These are phyloP conservation scores for Brassica juncea DNA, from an alignment of 345 rosid species.

Conservation along the genomic window DNA sequence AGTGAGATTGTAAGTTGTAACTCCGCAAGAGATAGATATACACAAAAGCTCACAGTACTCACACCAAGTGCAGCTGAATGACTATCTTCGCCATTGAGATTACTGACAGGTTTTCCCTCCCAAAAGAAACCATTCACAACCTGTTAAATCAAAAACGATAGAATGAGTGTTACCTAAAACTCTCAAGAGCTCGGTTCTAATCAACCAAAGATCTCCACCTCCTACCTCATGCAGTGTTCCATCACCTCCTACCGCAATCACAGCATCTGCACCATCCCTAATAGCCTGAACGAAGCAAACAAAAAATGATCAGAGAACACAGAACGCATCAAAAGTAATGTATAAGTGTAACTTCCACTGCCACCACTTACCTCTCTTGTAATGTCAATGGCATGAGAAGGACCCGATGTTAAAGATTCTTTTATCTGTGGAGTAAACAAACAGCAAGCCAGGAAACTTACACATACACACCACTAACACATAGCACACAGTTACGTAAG, in stretches of 20 bases:
- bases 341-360: not conserved
- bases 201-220: not conserved
- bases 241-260: constrained; percentile 98
- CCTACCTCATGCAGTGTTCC: constrained; percentile 94
- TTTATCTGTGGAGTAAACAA: not conserved
- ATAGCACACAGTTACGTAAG: not conserved
- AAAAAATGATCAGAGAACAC: not conserved
- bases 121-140: constrained; percentile 95
- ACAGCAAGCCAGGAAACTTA: not conserved
- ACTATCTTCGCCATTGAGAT: constrained; percentile 47
- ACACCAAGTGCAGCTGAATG: constrained; percentile 91
- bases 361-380: constrained; percentile 72
- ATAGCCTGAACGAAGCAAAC: constrained; percentile 59
- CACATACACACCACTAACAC: not conserved
- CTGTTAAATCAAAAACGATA: constrained; percentile 39
- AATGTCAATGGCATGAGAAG: constrained; percentile 87
- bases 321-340: constrained; percentile 17
- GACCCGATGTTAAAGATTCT: constrained; percentile 63
- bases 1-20: not conserved
- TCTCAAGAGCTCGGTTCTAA: not conserved
- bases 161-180: not conserved
- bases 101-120: constrained; percentile 65
- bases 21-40: not conserved
- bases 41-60: constrained; percentile 39
- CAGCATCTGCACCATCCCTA: constrained; percentile 90